phyloP scores from a whole-genome alignment of 805 yeast species.

The Ogataea ramenticola region DNA sequence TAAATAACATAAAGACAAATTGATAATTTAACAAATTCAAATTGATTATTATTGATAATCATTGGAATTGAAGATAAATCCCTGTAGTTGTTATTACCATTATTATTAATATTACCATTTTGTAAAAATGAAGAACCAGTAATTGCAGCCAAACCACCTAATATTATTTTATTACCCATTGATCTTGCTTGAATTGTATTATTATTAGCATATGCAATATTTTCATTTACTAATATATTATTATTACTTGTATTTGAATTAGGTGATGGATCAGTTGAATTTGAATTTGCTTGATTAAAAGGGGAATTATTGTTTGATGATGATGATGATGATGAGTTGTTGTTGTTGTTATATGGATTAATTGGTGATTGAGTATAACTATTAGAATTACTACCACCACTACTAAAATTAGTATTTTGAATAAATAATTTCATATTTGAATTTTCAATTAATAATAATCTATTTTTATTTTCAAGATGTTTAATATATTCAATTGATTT shows the following conservation, averaged over 20 bases:
- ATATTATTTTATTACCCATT: constrained; percentile 39
- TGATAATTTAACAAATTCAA: constrained; percentile 17
- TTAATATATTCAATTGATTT: constrained; percentile 75
- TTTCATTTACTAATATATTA: constrained; percentile 7
- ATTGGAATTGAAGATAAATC: constrained; percentile 25
- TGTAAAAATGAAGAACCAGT: constrained; percentile 55
- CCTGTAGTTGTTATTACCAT: constrained; percentile 14
- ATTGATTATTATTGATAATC: constrained; percentile 6
- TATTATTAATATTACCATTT: constrained; percentile 37
- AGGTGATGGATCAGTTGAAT: constrained; percentile 4
- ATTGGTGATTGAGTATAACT: constrained; percentile 4
- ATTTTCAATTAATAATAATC: constrained; percentile 40
- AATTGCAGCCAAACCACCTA: constrained; percentile 61
- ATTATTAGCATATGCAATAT: constrained; percentile 3
- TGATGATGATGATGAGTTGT: background rate
- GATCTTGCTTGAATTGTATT: constrained; percentile 6
- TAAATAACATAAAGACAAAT: constrained; percentile 15
- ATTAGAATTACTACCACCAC: constrained; percentile 6
- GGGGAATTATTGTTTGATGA: background rate
- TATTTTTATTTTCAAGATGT: constrained; percentile 62
- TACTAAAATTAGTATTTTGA: constrained; percentile 7
- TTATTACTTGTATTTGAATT: constrained; percentile 9
- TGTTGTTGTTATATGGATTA: constrained; percentile 5
- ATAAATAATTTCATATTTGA: constrained; percentile 26
- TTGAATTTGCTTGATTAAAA: constrained; percentile 6